phyloP scores from a whole-genome alignment of 805 yeast species.

The Nakazawaea wickerhamii region DNA sequence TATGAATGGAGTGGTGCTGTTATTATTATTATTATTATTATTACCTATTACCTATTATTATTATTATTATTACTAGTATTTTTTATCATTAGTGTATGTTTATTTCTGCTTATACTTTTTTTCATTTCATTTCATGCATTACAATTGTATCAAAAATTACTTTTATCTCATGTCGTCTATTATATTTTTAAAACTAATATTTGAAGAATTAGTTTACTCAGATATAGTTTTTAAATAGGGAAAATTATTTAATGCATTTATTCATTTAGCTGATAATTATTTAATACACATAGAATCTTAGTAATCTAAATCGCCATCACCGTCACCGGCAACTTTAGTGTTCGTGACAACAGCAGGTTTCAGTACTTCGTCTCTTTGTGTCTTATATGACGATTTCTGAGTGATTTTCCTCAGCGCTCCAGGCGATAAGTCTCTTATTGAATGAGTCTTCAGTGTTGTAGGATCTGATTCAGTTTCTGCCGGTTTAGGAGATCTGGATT shows the following conservation, averaged over 20 bases:
- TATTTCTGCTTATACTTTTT: no score
- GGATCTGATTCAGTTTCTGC: not conserved
- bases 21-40: no score
- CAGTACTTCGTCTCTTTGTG: not conserved
- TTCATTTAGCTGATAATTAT: no score
- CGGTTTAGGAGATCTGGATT: not conserved
- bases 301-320: constrained; percentile 12
- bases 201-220: no score
- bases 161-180: not conserved
- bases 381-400: not conserved
- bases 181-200: no score
- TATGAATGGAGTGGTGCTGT: not conserved
- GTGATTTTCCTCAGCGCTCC: not conserved
- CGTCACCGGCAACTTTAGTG: not conserved
- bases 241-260: no score
- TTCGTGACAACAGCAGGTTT: not conserved
- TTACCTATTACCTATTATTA: no score
- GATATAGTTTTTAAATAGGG: no score
- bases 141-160: no score
- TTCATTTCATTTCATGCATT: not conserved
- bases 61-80: no score
- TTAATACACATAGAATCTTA: constrained; percentile 13
- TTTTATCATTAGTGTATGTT: no score
- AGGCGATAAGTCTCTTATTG: constrained; percentile 3
- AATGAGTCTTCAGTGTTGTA: not conserved